phyloP scores from a whole-genome alignment of 2,329 filamentous ascomycete species.

The Xylariales sp. region DNA sequence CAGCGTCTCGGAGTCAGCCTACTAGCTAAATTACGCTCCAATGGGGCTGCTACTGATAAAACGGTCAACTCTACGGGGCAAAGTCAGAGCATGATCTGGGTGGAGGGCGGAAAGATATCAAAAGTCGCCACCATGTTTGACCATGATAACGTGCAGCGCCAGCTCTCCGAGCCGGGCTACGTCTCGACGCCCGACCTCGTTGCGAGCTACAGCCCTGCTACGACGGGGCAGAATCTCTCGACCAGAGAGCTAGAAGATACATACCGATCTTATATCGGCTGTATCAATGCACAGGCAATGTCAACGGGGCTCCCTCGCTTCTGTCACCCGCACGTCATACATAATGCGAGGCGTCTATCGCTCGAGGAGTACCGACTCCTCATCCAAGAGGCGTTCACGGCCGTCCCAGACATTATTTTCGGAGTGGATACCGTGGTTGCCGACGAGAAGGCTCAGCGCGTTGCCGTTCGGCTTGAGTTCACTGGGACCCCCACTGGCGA shows the following conservation, averaged over 20 bases:
- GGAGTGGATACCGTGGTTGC: constrained; percentile 47
- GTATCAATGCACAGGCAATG: constrained; percentile 50
- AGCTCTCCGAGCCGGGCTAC: constrained; percentile 30
- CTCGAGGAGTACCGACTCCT: constrained; percentile 46
- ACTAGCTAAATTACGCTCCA: constrained; percentile 28
- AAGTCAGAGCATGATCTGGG: constrained; percentile 40
- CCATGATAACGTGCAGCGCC: constrained; percentile 36
- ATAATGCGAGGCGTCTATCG: constrained; percentile 47
- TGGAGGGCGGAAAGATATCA: constrained; percentile 37
- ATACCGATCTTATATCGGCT: constrained; percentile 49
- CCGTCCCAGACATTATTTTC: constrained; percentile 47
- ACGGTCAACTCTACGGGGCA: constrained; percentile 33
- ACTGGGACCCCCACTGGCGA: constrained; percentile 46
- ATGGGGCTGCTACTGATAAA: neutral
- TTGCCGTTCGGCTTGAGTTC: constrained; percentile 50
- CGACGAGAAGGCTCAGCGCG: constrained; percentile 49
- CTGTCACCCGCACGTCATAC: constrained; percentile 46
- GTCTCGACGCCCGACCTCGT: constrained; percentile 16
- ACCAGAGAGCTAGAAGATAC: constrained; percentile 36
- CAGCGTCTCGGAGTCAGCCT: constrained; percentile 34
- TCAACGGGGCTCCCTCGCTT: constrained; percentile 42
- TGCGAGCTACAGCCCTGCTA: neutral
- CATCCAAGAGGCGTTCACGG: constrained; percentile 47
- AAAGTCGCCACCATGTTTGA: constrained; percentile 35
- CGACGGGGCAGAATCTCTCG: constrained; percentile 19